These are phyloP conservation scores for Sanghuangporus sanghuang DNA, from an alignment of 1,284 basidiomycete genomes.

Conservation along the genomic window DNA sequence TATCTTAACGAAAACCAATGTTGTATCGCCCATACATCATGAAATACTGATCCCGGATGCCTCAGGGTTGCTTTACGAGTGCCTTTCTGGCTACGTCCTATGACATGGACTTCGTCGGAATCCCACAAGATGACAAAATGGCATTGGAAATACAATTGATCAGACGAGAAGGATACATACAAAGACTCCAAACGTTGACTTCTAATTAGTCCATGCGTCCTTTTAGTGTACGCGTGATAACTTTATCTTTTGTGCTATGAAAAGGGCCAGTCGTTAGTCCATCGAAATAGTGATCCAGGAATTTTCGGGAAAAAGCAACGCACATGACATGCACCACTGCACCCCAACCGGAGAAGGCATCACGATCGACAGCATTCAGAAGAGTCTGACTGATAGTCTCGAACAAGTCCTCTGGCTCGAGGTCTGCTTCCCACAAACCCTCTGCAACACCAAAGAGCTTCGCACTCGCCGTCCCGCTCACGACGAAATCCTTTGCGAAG, in stretches of 20 bases:
- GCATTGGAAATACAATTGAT: background rate
- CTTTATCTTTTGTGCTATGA: slow-evolving; percentile 78
- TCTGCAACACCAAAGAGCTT: slow-evolving; percentile 98
- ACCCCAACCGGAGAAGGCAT: slow-evolving; percentile 97
- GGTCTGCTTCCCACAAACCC: slow-evolving; percentile 96
- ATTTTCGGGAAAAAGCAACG: slow-evolving; percentile 32
- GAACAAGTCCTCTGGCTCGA: slow-evolving; percentile 95
- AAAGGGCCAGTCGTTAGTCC: slow-evolving; percentile 8
- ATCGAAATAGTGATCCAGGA: background rate
- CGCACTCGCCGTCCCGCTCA: slow-evolving; percentile 88
- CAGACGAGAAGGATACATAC: slow-evolving; percentile 3
- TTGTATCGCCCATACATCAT: too few species aligned
- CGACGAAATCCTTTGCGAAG: slow-evolving; percentile 96
- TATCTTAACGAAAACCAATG: too few species aligned
- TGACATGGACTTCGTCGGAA: background rate
- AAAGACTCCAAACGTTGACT: background rate
- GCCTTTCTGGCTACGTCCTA: too few species aligned
- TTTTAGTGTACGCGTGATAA: slow-evolving; percentile 82
- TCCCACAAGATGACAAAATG: background rate
- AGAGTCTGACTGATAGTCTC: slow-evolving; percentile 98
- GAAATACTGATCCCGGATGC: too few species aligned
- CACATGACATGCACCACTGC: slow-evolving; percentile 94
- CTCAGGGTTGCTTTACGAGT: too few species aligned
- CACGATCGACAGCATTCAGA: slow-evolving; percentile 92
- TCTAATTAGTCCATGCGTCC: slow-evolving; percentile 80